Conservation (phyloP, 768 basidiomycete species). For the Rhizopogon rudus region DNA sequence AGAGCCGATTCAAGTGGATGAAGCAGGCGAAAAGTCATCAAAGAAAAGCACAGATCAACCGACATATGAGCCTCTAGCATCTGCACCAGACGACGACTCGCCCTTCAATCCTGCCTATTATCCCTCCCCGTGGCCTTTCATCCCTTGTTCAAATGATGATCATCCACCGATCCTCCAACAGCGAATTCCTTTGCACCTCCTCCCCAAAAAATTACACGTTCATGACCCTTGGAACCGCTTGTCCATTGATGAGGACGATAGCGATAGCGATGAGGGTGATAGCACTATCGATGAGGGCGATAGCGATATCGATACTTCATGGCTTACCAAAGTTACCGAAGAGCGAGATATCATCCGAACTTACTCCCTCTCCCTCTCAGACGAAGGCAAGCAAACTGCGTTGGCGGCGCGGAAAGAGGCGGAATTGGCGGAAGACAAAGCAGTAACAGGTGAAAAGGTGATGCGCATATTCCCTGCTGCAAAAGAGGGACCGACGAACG, state of each 20-base stretch:
- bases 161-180: constrained; percentile 28
- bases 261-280: background rate
- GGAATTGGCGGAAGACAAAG: constrained; percentile 5
- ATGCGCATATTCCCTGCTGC: constrained; percentile 14
- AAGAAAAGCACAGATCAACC: background rate
- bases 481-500: constrained; percentile 17
- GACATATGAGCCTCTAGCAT: background rate
- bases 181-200: constrained; percentile 27
- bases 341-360: constrained; percentile 22
- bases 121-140: constrained; percentile 35
- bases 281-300: background rate
- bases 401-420: background rate
- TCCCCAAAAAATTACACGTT: constrained; percentile 37
- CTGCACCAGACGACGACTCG: constrained; percentile 6
- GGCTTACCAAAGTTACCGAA: constrained; percentile 17
- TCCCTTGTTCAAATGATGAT: constrained; percentile 26
- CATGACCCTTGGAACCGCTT: constrained; percentile 40
- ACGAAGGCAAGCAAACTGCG: background rate
- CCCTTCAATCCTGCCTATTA: constrained; percentile 32
- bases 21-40: background rate
- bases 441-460: constrained; percentile 11
- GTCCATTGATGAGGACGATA: constrained; percentile 2
- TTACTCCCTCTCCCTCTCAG: constrained; percentile 23
- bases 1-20: background rate
- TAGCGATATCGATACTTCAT: constrained; percentile 9